Conservation (phyloP, 352 stramenopile genomes). For the Globisporangium cystogenes region DNA sequence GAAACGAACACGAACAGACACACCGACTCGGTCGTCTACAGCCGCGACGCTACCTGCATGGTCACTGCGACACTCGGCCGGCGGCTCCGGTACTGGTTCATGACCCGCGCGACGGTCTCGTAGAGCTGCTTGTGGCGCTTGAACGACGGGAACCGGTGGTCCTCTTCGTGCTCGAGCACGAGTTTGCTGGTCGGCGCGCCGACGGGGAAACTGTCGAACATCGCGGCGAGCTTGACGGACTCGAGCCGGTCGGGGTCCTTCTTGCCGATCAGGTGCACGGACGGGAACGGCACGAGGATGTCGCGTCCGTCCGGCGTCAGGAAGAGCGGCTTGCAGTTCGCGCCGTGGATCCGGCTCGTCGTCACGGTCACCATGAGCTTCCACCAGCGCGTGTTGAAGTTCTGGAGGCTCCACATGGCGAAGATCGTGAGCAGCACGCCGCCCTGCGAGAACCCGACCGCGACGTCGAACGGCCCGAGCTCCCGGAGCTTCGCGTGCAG, state of each 20-base stretch:
- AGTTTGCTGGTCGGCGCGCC: constrained; percentile 8
- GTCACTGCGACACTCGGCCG: constrained; percentile 14
- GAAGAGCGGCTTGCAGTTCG: constrained; percentile 4
- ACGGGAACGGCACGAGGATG: constrained; percentile 20
- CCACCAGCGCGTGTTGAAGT: constrained; percentile 18
- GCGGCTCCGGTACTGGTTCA: constrained; percentile 1
- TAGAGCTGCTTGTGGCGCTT: neutral
- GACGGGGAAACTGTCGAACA: neutral
- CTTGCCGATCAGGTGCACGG: constrained; percentile 49
- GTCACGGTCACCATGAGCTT: constrained; percentile 15
- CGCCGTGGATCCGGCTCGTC: neutral
- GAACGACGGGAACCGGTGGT: constrained; percentile 26
- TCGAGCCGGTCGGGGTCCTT: constrained; percentile 51
- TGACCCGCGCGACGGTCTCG: neutral
- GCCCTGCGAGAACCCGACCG: constrained; percentile 14
- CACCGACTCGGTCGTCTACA: neutral
- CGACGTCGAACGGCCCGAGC: constrained; percentile 49
- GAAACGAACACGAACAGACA: neutral
- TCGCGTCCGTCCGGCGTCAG: constrained; percentile 27
- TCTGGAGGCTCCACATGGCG: constrained; percentile 1
- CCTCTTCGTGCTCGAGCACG: constrained; percentile 28
- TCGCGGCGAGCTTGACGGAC: constrained; percentile 13
- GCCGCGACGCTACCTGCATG: constrained; percentile 7
- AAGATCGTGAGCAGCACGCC: constrained; percentile 6
- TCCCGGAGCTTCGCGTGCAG: constrained; percentile 36